Evolutionary conservation across 257 asterid genomes (phyloP).

Genomic region (Mitragyna speciosa): DNA sequence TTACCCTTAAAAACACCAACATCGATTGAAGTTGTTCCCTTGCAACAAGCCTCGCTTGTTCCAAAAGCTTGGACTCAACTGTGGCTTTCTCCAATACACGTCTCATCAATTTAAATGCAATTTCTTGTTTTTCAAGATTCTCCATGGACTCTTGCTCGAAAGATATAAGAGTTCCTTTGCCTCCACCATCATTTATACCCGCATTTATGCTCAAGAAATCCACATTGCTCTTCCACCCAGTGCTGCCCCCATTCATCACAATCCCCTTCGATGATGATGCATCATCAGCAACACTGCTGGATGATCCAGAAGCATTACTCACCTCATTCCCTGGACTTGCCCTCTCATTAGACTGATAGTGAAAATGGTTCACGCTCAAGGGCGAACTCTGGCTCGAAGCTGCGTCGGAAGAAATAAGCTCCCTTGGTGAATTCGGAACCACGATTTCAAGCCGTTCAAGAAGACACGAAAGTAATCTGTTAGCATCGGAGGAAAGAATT

Average conservation of each 20-base stretch:
- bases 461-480: conserved; percentile 56
- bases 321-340: conserved; percentile 29
- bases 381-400: conserved; percentile 34
- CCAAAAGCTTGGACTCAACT: conserved; percentile 64
- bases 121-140: conserved; percentile 76
- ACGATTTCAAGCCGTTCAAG: conserved; percentile 63
- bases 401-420: conserved; percentile 31
- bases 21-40: conserved; percentile 72
- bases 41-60: conserved; percentile 72
- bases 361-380: conserved; percentile 25
- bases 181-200: conserved; percentile 48
- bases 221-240: conserved; percentile 64
- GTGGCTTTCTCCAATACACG: conserved; percentile 56
- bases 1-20: conserved; percentile 78
- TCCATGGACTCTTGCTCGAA: conserved; percentile 76
- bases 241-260: conserved; percentile 39
- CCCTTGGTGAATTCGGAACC: conserved; percentile 48
- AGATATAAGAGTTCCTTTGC: conserved; percentile 46
- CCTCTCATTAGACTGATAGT: conserved; percentile 24
- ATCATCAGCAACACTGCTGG: conserved; percentile 28
- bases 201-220: conserved; percentile 45
- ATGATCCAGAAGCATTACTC: conserved; percentile 32
- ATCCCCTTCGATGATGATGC: conserved; percentile 22
- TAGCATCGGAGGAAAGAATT: conserved; percentile 61
- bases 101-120: conserved; percentile 65